Evolutionary conservation across 192 early-diverging fungal species (phyloP).

Genomic region (Kappamyces sp.): DNA sequence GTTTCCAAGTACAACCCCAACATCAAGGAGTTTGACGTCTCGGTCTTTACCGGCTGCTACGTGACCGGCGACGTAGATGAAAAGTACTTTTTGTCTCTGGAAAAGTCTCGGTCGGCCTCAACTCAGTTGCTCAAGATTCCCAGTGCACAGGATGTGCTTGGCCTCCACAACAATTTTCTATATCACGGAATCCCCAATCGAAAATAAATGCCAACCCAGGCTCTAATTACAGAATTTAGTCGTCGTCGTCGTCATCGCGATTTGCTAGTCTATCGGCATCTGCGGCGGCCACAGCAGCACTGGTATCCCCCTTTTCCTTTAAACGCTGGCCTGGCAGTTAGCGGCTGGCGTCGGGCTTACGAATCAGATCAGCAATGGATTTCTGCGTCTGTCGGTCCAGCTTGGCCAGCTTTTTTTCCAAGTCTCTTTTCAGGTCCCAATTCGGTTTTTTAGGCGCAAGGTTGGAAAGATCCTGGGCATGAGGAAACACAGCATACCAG

Average conservation of each 20-base stretch:
- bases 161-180: slow-evolving; percentile 35
- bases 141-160: slow-evolving; percentile 37
- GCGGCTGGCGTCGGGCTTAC: slow-evolving; percentile 41
- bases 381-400: slow-evolving; percentile 65
- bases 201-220: background rate
- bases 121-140: slow-evolving; percentile 25
- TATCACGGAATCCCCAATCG: no score
- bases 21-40: slow-evolving; percentile 85
- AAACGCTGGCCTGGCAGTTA: slow-evolving; percentile 5
- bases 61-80: slow-evolving; percentile 65
- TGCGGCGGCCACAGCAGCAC: background rate
- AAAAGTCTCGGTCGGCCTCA: slow-evolving; percentile 24
- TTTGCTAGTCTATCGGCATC: slow-evolving; percentile 6
- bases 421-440: slow-evolving; percentile 85
- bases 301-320: slow-evolving; percentile 10
- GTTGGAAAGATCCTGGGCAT: slow-evolving; percentile 61
- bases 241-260: slow-evolving; percentile 4
- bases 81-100: slow-evolving; percentile 34
- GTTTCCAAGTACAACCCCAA: slow-evolving; percentile 77
- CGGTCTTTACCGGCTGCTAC: slow-evolving; percentile 94
- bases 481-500: slow-evolving; percentile 37
- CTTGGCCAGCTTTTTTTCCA: slow-evolving; percentile 67
- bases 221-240: slow-evolving; percentile 2
- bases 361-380: slow-evolving; percentile 71
- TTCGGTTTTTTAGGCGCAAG: slow-evolving; percentile 82